Evolutionary conservation across 2,329 filamentous ascomycete genomes (phyloP), one percentile per base, ranked within the genome.

Genomic region (Pyrenophora seminiperda): DNA sequence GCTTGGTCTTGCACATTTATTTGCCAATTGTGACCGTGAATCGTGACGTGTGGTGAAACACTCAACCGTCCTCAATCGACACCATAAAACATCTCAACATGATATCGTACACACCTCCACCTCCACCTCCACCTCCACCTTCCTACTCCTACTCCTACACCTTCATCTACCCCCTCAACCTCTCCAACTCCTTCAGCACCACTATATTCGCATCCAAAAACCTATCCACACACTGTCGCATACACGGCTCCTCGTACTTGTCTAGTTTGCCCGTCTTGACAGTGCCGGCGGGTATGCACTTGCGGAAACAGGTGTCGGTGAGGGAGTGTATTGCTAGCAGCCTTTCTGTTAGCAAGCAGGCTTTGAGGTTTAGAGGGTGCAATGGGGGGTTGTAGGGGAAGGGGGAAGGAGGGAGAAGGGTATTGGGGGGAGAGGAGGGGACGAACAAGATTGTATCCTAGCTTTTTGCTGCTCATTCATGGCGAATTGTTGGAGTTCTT

Each of bases 211-310:
- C 83, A 75, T 99, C 94, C 77, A 97, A 82, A 76, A 95, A 97
- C 48, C 94, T 83, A 67, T 96, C 90, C 48, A 97, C 91, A 70
- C 94, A 99, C 79, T 96, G 97, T 73, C 86, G 81, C 72, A 96
- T 83, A 74, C 94, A 99, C 7, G 80, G 77, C 77, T 94, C 87
- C 78, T 99, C 94, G 54, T 76, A 79, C 66, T 81, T 83, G 61
- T 95, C 90, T 61, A 99, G 79, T 65, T 85, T 83, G 20, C 85
- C 83, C 54, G 81, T 83, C 62, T 86, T 86, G 72, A 97, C 87
- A 50, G 80, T 81, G 38, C 86, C 81, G 9, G 85, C 80, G 7
- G 89, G 88, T 54, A 97, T 81, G 80, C 94, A 99, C 79, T 97
- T 97, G 71, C 87, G 91, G 86, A 92, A 99, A 83, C 94, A 99